Conservation (phyloP, 2,329 filamentous ascomycete species). For the Ophiobolus disseminans region DNA sequence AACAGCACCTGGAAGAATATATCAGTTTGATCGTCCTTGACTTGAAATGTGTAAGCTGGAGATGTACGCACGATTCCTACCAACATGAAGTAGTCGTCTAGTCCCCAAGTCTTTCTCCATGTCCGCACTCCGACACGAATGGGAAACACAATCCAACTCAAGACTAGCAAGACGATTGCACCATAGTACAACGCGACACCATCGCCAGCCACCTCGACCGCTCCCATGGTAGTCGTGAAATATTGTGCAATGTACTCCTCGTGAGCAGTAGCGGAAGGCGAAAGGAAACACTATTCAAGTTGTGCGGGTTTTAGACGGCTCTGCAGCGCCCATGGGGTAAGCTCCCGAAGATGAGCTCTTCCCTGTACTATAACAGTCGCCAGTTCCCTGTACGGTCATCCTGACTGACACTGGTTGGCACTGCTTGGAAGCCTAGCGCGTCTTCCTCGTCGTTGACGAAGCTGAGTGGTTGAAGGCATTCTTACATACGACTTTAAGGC, state of each 20-base stretch:
- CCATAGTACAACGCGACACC: conserved; percentile 26
- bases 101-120: conserved; percentile 21
- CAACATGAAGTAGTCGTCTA: conserved; percentile 27
- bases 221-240: conserved; percentile 13
- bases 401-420: too few species aligned
- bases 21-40: not conserved
- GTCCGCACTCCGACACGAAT: conserved; percentile 25
- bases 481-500: too few species aligned
- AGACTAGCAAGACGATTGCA: conserved; percentile 21
- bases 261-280: not conserved
- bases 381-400: too few species aligned
- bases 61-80: conserved; percentile 24
- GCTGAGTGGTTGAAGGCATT: too few species aligned
- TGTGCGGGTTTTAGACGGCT: too few species aligned
- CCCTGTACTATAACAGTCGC: too few species aligned
- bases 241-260: not conserved
- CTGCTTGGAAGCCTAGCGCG: too few species aligned
- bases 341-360: too few species aligned
- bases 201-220: conserved; percentile 23
- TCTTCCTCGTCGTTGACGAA: too few species aligned
- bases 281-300: not conserved
- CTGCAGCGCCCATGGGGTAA: too few species aligned
- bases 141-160: conserved; percentile 26
- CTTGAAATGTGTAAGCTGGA: too few species aligned
- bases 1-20: conserved; percentile 19